Conservation (phyloP, 306 rosid genomes). For the Acmispon strigosus region DNA sequence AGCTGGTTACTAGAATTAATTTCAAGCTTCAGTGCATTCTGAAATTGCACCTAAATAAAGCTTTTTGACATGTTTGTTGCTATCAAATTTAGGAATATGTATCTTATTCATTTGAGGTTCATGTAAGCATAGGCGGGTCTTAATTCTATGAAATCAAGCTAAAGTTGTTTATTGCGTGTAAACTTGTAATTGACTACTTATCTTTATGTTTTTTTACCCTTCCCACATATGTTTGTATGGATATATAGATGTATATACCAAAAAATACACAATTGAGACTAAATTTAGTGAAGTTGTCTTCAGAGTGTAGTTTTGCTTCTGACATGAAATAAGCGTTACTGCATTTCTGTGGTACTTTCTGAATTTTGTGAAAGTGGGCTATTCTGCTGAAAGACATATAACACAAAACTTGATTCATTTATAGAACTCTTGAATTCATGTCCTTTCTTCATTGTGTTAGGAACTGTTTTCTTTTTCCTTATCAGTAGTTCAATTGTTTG, state of each 20-base stretch:
- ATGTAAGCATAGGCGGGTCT: background rate
- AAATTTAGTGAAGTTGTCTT: background rate
- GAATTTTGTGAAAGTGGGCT: too few species aligned
- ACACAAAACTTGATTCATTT: too few species aligned
- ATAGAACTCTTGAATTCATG: background rate
- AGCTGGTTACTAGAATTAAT: background rate
- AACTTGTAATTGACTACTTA: background rate
- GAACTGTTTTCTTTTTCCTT: background rate
- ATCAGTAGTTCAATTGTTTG: background rate
- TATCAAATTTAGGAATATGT: background rate
- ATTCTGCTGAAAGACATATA: too few species aligned
- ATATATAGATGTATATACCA: too few species aligned
- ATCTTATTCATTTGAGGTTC: conserved; percentile 1
- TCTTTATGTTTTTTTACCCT: background rate
- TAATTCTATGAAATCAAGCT: background rate
- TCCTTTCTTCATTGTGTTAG: background rate
- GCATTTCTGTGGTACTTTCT: too few species aligned
- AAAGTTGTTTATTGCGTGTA: background rate
- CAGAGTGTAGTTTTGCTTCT: background rate
- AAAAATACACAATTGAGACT: background rate
- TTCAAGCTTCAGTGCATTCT: background rate
- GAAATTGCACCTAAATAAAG: background rate
- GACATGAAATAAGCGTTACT: conserved; percentile 1
- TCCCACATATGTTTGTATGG: too few species aligned
- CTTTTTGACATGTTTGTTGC: background rate